Evolutionary conservation across 1,139 yeast genomes (phyloP).

Genomic region (Hansenula anomala): DNA sequence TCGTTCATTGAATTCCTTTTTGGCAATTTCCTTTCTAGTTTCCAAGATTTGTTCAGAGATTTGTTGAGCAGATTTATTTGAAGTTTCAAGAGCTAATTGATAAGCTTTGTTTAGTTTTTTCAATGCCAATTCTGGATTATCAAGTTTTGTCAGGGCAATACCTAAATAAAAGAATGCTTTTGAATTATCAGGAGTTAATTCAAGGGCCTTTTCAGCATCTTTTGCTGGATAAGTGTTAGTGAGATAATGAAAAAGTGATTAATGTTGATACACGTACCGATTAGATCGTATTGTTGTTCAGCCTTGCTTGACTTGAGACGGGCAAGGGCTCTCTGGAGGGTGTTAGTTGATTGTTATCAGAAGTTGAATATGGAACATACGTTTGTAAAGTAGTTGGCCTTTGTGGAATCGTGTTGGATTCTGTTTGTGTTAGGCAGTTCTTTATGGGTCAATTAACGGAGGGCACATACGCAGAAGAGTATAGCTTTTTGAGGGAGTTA

Average conservation of each 20-base stretch:
- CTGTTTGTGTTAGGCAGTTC: slow-evolving; percentile 5
- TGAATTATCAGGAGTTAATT: slow-evolving; percentile 21
- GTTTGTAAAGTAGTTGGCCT: slow-evolving; percentile 25
- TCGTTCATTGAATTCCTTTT: slow-evolving; percentile 17
- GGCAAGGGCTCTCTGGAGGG: slow-evolving; percentile 1
- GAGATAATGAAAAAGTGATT: no score
- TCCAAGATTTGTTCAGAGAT: slow-evolving; percentile 25
- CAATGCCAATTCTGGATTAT: slow-evolving; percentile 27
- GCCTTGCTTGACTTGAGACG: neutral
- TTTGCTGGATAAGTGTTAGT: slow-evolving; percentile 8
- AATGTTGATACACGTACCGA: no score
- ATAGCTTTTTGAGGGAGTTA: neutral
- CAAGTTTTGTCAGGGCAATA: slow-evolving; percentile 24
- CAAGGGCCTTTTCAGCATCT: slow-evolving; percentile 31
- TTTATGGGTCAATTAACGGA: no score
- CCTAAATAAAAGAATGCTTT: slow-evolving; percentile 27
- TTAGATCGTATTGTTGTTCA: neutral
- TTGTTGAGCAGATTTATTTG: slow-evolving; percentile 24
- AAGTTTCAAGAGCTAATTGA: slow-evolving; percentile 21
- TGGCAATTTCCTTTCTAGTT: slow-evolving; percentile 24
- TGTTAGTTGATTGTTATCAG: neutral
- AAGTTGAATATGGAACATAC: slow-evolving; percentile 8
- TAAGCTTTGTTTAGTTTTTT: slow-evolving; percentile 28
- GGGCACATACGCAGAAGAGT: neutral
- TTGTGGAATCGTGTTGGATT: slow-evolving; percentile 23